Conservation (phyloP, 768 basidiomycete species). For the Mycena venus region DNA sequence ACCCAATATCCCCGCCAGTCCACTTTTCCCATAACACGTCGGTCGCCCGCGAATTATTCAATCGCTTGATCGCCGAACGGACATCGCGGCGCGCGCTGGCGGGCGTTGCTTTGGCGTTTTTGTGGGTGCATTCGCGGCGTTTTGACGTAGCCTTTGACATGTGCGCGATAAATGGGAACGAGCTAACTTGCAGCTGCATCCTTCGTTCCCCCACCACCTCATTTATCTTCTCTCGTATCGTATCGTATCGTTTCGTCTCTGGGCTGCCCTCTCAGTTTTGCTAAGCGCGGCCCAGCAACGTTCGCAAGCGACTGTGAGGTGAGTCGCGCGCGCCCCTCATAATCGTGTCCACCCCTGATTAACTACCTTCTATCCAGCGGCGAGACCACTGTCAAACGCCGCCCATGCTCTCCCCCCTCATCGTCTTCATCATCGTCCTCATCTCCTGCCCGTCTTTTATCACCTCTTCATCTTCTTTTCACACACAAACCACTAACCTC, state of each 20-base stretch:
- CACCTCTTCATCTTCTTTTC: background rate
- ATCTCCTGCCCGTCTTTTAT: background rate
- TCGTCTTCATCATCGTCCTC: background rate
- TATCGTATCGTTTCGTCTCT: background rate
- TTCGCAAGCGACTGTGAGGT: background rate
- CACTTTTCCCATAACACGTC: background rate
- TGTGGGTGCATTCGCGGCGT: background rate
- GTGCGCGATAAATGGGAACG: too few species aligned
- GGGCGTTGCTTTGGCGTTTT: too few species aligned
- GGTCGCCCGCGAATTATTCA: background rate
- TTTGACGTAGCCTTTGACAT: too few species aligned
- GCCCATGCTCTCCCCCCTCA: background rate
- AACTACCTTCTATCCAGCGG: background rate
- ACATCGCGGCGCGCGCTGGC: too few species aligned
- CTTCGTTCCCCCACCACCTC: background rate
- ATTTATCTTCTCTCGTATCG: too few species aligned
- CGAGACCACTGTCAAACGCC: background rate
- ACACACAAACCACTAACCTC: too few species aligned
- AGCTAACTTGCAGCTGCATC: too few species aligned
- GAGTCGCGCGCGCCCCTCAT: background rate
- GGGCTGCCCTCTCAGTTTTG: background rate
- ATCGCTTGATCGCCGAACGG: background rate
- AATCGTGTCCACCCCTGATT: background rate
- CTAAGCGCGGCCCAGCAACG: background rate
- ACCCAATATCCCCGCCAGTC: too few species aligned